A percentile compares a stretch with the other conserved stretches of the same genome.
Conservation (phyloP, 192 early-diverging fungal genomes). For the Coemansia sp. region DNA sequence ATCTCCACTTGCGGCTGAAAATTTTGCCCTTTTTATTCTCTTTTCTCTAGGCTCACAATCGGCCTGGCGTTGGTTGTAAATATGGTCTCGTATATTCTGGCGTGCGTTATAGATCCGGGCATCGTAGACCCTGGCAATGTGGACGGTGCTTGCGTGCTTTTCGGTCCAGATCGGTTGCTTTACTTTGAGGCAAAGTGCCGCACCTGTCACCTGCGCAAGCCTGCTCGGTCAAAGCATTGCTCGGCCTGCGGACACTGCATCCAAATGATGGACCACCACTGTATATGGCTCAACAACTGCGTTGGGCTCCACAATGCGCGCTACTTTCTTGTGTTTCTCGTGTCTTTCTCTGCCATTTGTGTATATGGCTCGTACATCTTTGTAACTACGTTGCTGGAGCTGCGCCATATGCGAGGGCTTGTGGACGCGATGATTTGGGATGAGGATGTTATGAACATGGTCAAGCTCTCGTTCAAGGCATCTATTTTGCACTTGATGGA, state of each 20-base stretch:
- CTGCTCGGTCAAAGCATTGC: conserved; percentile 56
- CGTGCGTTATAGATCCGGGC: conserved; percentile 37
- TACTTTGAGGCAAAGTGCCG: conserved; percentile 28
- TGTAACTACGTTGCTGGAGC: conserved; percentile 30
- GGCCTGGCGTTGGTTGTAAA: conserved; percentile 26
- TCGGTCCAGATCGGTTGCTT: conserved; percentile 34
- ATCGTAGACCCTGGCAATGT: conserved; percentile 24
- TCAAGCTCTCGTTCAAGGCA: conserved; percentile 26
- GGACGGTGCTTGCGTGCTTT: conserved; percentile 18
- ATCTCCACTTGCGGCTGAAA: background rate
- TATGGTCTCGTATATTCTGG: conserved; percentile 29
- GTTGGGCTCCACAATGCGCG: conserved; percentile 49
- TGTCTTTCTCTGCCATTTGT: conserved; percentile 30
- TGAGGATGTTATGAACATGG: conserved; percentile 14
- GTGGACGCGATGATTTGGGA: conserved; percentile 11
- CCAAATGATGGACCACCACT: conserved; percentile 54
- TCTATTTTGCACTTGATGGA: conserved; percentile 39
- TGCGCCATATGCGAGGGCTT: conserved; percentile 29
- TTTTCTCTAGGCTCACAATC: conserved; percentile 22
- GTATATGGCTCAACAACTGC: conserved; percentile 56
- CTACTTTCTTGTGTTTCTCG: conserved; percentile 47
- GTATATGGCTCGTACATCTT: conserved; percentile 40
- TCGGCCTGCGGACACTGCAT: conserved; percentile 42
- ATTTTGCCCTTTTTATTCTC: background rate
- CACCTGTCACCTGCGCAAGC: conserved; percentile 34